Conservation (phyloP, 805 yeast species). For the Metschnikowia aberdeeniae region DNA sequence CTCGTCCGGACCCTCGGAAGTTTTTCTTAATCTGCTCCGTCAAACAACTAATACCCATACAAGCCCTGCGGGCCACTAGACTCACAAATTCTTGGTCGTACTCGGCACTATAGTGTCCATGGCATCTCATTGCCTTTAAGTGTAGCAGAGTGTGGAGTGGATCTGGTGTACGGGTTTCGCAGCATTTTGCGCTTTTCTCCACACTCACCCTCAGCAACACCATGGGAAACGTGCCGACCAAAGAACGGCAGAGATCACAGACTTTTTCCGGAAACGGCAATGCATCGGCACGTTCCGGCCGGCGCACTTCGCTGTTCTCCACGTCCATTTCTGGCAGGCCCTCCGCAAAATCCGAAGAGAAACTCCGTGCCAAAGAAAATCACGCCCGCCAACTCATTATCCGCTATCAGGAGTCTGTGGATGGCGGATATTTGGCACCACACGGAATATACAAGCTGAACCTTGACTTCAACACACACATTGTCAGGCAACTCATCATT, state of each 20-base stretch:
- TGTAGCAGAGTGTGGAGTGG: neutral
- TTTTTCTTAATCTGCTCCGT: too few relatives aligned
- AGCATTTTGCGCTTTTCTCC: conserved; percentile 1
- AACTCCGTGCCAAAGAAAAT: conserved; percentile 43
- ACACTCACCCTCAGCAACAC: conserved; percentile 3
- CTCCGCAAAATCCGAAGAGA: conserved; percentile 39
- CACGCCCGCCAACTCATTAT: conserved; percentile 59
- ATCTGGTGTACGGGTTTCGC: neutral
- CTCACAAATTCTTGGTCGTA: too few relatives aligned
- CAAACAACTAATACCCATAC: too few relatives aligned
- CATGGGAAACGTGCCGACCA: conserved; percentile 45
- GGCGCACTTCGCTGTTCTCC: conserved; percentile 15
- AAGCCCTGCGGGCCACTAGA: too few relatives aligned
- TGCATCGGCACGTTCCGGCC: conserved; percentile 4
- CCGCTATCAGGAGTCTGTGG: conserved; percentile 65
- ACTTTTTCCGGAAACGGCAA: conserved; percentile 8
- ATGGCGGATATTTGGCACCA: conserved; percentile 93
- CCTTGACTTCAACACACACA: conserved; percentile 65
- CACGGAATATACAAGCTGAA: conserved; percentile 81
- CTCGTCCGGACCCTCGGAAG: too few relatives aligned
- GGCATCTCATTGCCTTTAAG: too few relatives aligned
- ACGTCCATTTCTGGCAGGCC: conserved; percentile 8
- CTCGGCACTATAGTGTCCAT: too few relatives aligned
- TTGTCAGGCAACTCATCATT: conserved; percentile 68
- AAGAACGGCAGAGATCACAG: conserved; percentile 33